Evolutionary conservation across 176 grass and related monocot genomes (phyloP).

Genomic region (Rhynchospora pubera): DNA sequence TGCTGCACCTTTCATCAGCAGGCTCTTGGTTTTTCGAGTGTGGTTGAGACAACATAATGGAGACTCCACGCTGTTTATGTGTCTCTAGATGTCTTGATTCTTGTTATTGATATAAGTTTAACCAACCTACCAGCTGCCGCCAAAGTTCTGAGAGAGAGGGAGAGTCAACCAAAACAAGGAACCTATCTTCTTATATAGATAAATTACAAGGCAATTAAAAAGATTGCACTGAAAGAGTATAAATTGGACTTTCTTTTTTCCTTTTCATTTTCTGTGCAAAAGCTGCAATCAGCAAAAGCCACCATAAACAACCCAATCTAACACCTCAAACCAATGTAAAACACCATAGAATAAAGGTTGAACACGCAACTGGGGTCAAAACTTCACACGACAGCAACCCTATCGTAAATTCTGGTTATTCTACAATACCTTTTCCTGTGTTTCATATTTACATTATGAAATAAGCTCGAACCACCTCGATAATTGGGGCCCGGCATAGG

Average conservation of each 20-base stretch:
- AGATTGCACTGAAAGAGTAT: background rate
- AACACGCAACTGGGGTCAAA: slow-evolving; percentile 23
- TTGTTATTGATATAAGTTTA: no score
- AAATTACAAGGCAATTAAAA: slow-evolving; percentile 11
- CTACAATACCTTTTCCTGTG: slow-evolving; percentile 8
- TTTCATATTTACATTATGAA: slow-evolving; percentile 31
- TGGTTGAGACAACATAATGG: no score
- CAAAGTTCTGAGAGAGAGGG: background rate
- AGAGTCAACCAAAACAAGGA: background rate
- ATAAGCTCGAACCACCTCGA: slow-evolving; percentile 69
- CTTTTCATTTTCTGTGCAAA: background rate
- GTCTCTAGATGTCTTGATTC: no score
- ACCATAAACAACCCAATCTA: background rate
- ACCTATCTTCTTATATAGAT: background rate
- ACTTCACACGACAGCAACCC: slow-evolving; percentile 21
- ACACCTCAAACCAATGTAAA: slow-evolving; percentile 13
- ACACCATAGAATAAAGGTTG: slow-evolving; percentile 12
- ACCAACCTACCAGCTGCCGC: no score
- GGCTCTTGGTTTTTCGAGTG: no score
- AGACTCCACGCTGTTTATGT: no score
- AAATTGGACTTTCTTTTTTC: slow-evolving; percentile 5
- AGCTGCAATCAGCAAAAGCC: slow-evolving; percentile 19
- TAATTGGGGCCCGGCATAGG: slow-evolving; percentile 83
- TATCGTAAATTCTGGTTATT: slow-evolving; percentile 13
- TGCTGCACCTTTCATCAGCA: no score